Base-by-base conservation (phyloP, 2,329 filamentous ascomycete genomes). In the Plenodomus tracheiphilus region DNA sequence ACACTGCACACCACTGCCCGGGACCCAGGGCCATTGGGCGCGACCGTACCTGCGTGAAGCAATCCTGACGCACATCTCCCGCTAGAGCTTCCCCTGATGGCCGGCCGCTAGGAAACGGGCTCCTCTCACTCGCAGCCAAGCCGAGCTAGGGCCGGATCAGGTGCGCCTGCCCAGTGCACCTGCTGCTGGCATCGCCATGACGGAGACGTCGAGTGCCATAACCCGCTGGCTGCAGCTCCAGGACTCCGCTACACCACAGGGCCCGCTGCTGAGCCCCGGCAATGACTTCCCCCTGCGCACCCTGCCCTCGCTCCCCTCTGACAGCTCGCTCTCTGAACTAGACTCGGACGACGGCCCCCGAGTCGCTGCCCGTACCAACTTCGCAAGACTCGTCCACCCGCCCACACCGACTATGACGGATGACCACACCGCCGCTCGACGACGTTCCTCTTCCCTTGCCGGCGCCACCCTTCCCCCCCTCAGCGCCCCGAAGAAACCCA, bases 261-360 rank as follows among this genome's bases (percentile, higher is more conserved):
- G 65, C 48, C 54, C 61, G 39, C 54, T 55, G 38, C 60, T 59
- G 52, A 69, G 69, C 49, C 68, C 69, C 28, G 66, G 68, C 43
- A 68, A 72, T 66, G 69, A 64, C 39, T 71, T 72, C 40, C 68
- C 69, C 39, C 59, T 72, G 21, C 57, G 61, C 17, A 72, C 69
- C 16, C 41, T 72, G 40, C 67, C 67, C 36, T 70, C 64, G 18
- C 67, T 68, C 15, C 68, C 68, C 36, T 69, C 66, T 13, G 46
- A 59, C 43, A 62, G 62, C 43, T 62, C 61, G 46, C 44, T 58
- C 51, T 64, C 62, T 34, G 62, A 65, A 54, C 16, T 56, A 35
- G 51, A 45, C 49, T 56, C 52, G 53, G 57, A 58, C 54, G 56
- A 53, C 58, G 50, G 50, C 35, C 40, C n/a, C 36, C 34, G 45